Base-by-base conservation (phyloP, 768 basidiomycete species). In the Tulasnella sp. region DNA sequence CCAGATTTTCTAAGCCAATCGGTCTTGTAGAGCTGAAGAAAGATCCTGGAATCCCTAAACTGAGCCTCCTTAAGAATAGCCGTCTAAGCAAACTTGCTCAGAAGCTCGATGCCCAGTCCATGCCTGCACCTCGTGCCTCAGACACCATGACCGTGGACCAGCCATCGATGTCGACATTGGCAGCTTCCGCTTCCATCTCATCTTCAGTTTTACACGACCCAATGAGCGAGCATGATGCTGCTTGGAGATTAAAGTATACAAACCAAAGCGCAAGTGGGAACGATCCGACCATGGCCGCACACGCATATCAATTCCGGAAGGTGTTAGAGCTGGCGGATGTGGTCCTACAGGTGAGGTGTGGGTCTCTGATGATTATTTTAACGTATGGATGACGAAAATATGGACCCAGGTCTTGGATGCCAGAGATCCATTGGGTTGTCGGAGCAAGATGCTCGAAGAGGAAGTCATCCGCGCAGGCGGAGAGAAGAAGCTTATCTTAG, bases 311-410 rank as follows among this genome's bases (percentile, higher is more conserved):
- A 50, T 62, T 61, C 49, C 34, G 44, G 24, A 92, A 88, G 72
- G 94, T 99, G 46, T 85, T 98, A 61, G 92, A 96, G 63, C 78
- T 92, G 66, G 85, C 87, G 63, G 93, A 98, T 68, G 87, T 99
- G 30, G 72, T 98, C 52, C 76, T 98, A 46, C 84, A 76, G 65
- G 75, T 76, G 30, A 29, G 34, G 31, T n/a, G 44, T 12, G 5
- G 48, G 19, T 53, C n/a, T 43, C n/a, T n/a, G n/a, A n/a, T 38
- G 17, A 11, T 44, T 53, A 10, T 60, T 21, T 46, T 24, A 31
- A 9, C 17, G 3, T 5, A 21, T n/a, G 15, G 10, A 24, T 50
- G 17, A 49, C 48, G 21, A 54, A 21, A 25, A 19, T 24, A 0
- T 2, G 27, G 24, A 12, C 22, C 24, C 1, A 62, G 62, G 88